Conservation (phyloP, 495 filamentous ascomycete genomes). For the Parathielavia appendiculata region DNA sequence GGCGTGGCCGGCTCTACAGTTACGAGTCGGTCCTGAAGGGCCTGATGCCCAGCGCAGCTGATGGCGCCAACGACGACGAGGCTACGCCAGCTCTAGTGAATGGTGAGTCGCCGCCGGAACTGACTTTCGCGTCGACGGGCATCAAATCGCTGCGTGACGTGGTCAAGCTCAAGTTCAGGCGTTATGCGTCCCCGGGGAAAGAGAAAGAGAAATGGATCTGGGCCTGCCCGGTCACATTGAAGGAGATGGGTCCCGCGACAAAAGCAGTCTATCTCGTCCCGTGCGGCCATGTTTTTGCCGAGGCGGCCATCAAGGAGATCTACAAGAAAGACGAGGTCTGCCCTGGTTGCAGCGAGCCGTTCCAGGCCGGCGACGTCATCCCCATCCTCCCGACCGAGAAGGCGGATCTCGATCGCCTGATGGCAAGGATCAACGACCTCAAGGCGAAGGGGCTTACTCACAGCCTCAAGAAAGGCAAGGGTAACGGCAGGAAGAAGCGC, state of each 20-base stretch:
- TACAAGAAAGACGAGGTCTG: slow-evolving; percentile 36
- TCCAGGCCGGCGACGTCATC: slow-evolving; percentile 72
- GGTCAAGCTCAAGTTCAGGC: slow-evolving; percentile 78
- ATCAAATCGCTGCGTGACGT: slow-evolving; percentile 82
- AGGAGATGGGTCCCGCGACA: slow-evolving; percentile 72
- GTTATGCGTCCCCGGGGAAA: slow-evolving; percentile 40
- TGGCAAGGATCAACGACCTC: slow-evolving; percentile 58
- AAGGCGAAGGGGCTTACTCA: slow-evolving; percentile 71
- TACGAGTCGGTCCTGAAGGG: slow-evolving; percentile 85
- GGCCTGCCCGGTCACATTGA: slow-evolving; percentile 84
- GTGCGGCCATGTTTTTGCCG: slow-evolving; percentile 91
- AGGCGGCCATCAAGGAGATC: slow-evolving; percentile 76
- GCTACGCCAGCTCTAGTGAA: slow-evolving; percentile 15
- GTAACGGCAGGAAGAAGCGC: slow-evolving; percentile 57
- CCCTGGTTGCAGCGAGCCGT: slow-evolving; percentile 68
- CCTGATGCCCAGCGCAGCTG: slow-evolving; percentile 58
- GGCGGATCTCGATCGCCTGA: slow-evolving; percentile 63
- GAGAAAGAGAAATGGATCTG: slow-evolving; percentile 49
- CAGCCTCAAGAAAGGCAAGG: slow-evolving; percentile 86
- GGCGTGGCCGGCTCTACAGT: slow-evolving; percentile 81
- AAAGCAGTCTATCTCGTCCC: slow-evolving; percentile 88
- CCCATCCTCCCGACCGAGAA: slow-evolving; percentile 69
- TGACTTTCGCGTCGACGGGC: slow-evolving; percentile 59
- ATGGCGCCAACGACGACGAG: slow-evolving; percentile 16
- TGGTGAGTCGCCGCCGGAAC: slow-evolving; percentile 41